A percentile compares a stretch with the other conserved stretches of the same genome.
Evolutionary conservation across 1,139 yeast genomes (phyloP).

Genomic region (Hansenula lynferdii): DNA sequence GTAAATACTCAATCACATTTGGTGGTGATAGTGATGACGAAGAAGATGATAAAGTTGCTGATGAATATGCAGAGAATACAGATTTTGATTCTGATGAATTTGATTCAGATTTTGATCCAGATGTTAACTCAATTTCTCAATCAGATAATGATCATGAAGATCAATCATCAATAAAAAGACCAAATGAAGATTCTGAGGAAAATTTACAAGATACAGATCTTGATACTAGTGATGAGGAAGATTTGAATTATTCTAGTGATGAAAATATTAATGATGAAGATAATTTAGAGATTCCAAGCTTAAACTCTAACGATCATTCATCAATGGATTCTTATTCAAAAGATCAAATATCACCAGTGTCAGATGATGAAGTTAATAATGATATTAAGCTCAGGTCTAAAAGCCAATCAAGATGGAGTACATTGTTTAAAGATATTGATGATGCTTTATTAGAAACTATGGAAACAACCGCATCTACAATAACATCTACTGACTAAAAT

Average conservation of each 20-base stretch:
- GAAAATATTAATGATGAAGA: conserved; percentile 2
- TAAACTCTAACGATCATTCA: neutral
- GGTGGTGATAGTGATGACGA: conserved; percentile 5
- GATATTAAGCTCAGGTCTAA: neutral
- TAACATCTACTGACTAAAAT: no score
- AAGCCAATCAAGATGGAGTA: conserved; percentile 14
- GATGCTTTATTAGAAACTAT: conserved; percentile 15
- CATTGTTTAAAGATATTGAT: conserved; percentile 18
- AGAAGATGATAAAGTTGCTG: conserved; percentile 2
- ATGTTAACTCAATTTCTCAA: conserved; percentile 2
- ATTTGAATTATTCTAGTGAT: neutral
- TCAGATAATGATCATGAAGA: conserved; percentile 1
- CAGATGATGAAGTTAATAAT: neutral
- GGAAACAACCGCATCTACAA: neutral
- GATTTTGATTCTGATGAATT: conserved; percentile 17
- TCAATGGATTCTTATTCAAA: neutral
- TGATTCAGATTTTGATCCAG: conserved; percentile 12
- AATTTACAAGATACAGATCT: neutral
- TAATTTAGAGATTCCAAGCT: neutral
- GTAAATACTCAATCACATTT: conserved; percentile 11
- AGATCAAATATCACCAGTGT: neutral
- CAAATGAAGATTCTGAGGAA: neutral
- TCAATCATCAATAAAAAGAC: no score
- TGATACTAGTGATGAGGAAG: conserved; percentile 1
- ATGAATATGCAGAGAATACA: conserved; percentile 7